Base-by-base conservation (phyloP, 1,284 basidiomycete genomes). In the Sutorius eximius region DNA sequence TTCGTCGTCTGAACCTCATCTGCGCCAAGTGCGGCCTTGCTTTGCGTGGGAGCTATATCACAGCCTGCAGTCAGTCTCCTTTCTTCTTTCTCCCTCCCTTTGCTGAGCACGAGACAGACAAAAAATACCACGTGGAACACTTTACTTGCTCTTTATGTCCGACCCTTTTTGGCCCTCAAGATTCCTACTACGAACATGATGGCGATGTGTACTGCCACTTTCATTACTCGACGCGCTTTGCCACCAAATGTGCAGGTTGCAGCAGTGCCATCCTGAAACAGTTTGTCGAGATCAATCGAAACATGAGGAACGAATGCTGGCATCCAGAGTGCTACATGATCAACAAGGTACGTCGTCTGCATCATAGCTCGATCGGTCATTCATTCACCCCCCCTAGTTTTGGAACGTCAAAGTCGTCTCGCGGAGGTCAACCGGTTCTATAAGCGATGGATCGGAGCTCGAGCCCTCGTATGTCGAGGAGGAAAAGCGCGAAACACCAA, bases 301-400 rank as follows among this genome's bases (percentile, higher is more conserved):
- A 98, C 75, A 93, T 93, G 81, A 83, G 87, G 55, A 95, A 99
- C 75, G 97, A 99, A 76, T 98, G 97, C 70, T 99, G 97, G 96
- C 96, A 99, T 81, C 96, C 96, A 48, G 96, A 99, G 75, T 99
- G 96, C 74, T 98, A 99, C 74, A 98, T 99, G 95, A 98, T 99
- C 66, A 96, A 98, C 76, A 98, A 97, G 81, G 93, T 93, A 56
- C 53, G 78, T 64, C 15, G 32, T 51, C 6, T 33, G n/a, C 37
- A 44, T 43, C 38, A 49, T 13, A 16, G 5, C 37, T 41, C 22
- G 22, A 45, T 61, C 53, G 11, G n/a, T 29, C 51, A 36, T 40
- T 66, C 22, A 64, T 63, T 53, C 41, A 57, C 48, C 50, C 58
- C 58, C 9, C 53, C 22, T 70, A 95, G 91, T 98, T 99, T 72